phyloP scores from a whole-genome alignment of 345 rosid genomes.

The Nephelium lappaceum region DNA sequence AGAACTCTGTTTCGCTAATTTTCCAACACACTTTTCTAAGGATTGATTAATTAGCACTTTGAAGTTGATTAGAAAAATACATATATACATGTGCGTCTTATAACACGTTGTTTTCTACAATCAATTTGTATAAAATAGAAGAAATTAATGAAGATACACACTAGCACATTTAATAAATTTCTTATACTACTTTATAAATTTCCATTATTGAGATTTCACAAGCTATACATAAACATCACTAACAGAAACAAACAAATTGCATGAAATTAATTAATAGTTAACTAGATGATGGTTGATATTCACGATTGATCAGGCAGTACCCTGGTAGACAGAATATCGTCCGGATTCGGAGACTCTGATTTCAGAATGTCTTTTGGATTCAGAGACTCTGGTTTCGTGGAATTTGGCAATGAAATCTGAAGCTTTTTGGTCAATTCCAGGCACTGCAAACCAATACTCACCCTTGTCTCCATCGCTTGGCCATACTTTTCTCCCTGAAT shows the following conservation, averaged over 20 bases:
- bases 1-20: not conserved
- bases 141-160: not conserved
- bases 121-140: too few relatives aligned
- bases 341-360: slow-evolving; percentile 49
- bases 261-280: slow-evolving; percentile 9
- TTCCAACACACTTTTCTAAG: not conserved
- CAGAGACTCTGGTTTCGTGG: slow-evolving; percentile 49
- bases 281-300: not conserved
- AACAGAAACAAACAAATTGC: not conserved
- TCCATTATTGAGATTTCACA: slow-evolving; percentile 17
- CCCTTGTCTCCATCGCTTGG: slow-evolving; percentile 47
- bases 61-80: too few relatives aligned
- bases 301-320: not conserved
- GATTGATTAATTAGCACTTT: not conserved
- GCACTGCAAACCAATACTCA: slow-evolving; percentile 42
- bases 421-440: slow-evolving; percentile 46
- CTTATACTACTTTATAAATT: not conserved
- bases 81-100: too few relatives aligned
- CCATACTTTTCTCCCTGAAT: slow-evolving; percentile 24
- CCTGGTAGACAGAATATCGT: slow-evolving; percentile 30
- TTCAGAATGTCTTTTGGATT: slow-evolving; percentile 45
- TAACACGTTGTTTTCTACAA: too few relatives aligned
- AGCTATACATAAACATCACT: not conserved
- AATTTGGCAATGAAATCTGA: slow-evolving; percentile 55
- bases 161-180: too few relatives aligned